Base-by-base conservation (phyloP, 306 rosid species). In the Argentina anserina region DNA sequence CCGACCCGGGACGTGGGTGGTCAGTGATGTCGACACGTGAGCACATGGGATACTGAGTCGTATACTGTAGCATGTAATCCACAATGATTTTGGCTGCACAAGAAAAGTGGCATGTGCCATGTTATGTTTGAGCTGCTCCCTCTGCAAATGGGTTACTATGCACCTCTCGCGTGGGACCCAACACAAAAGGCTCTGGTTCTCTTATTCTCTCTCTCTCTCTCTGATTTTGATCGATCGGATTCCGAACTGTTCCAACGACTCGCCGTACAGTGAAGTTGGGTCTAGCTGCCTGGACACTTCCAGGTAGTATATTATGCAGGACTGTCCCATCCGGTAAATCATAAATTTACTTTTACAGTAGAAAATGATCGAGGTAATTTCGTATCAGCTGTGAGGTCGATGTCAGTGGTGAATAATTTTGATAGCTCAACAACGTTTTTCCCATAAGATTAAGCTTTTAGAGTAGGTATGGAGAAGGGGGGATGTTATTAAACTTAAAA, bases 21-120 rank as follows among this genome's bases (percentile, higher is more conserved):
- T 10, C 45, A 1, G 3, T 1, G 18, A 9, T 39, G 7, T 3
- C 3, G 80, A 69, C 82, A 81, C 86, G 76, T 17, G 65, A 75
- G 21, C 87, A 86, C 93, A 84, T 84, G 90, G 88, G 78, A 53
- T 46, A 33, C 70, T 55, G 59, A 18, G 14, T 12, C 49, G 62
- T 20, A 43, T n/a, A 11, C 31, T 29, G 39, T 42, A 39, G 62
- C 29, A 42, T 34, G 29, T n/a, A 37, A 28, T 28, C 55, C 47
- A 37, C 65, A 67, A 47, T 68, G 45, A 43, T 64, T 28, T 65
- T 41, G 68, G 49, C 37, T 55, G 65, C 68, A 7, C 23, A n/a
- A 45, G 2, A 3, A 15, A 59, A 17, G 17, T 11, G 41, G 70
- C 43, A 37, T 36, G 2, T 18, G 65, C 60, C 64, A 33, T 61